Percentiles rank a stretch among this genome's conserved stretches.
Evolutionary conservation across 352 stramenopile genomes (phyloP).

Genomic region (Blastocystis sp.): DNA sequence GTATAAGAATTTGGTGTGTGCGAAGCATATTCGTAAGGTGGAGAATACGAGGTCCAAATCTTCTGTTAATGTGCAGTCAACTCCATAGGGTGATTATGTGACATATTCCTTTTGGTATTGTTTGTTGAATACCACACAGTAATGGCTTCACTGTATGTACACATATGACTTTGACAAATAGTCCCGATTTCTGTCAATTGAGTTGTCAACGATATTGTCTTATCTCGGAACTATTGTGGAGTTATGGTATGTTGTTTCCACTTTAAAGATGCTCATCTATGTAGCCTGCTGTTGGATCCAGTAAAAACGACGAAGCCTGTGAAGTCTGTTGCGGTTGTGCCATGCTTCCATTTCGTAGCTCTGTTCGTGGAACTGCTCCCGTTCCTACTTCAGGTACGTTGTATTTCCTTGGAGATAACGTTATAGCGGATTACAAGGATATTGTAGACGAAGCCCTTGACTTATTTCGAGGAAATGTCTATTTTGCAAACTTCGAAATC

Average conservation of each 20-base stretch:
- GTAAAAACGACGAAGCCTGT: constrained; percentile 45
- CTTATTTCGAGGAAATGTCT: constrained; percentile 49
- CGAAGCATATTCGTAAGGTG: constrained; percentile 48
- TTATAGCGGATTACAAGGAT: constrained; percentile 38
- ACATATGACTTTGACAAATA: not conserved
- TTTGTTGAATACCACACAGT: no score
- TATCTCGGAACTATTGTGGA: not conserved
- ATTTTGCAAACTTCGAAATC: constrained; percentile 62
- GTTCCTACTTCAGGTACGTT: not conserved
- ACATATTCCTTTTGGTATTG: no score
- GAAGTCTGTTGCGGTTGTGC: constrained; percentile 56
- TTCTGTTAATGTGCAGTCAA: constrained; percentile 11
- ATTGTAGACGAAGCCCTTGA: constrained; percentile 58
- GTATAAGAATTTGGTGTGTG: constrained; percentile 52
- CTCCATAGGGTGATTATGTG: not conserved
- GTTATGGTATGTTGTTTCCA: not conserved
- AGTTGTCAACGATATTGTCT: not conserved
- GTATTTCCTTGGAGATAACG: not conserved
- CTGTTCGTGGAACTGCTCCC: not conserved
- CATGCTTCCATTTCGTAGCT: constrained; percentile 35
- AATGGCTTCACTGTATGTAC: no score
- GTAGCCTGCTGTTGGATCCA: constrained; percentile 56
- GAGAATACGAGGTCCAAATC: not conserved
- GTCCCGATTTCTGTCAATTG: not conserved
- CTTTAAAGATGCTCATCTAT: not conserved